These are phyloP conservation scores for Eleusine coracana DNA, from an alignment of 176 grass and related monocot species.

Conservation along the genomic window DNA sequence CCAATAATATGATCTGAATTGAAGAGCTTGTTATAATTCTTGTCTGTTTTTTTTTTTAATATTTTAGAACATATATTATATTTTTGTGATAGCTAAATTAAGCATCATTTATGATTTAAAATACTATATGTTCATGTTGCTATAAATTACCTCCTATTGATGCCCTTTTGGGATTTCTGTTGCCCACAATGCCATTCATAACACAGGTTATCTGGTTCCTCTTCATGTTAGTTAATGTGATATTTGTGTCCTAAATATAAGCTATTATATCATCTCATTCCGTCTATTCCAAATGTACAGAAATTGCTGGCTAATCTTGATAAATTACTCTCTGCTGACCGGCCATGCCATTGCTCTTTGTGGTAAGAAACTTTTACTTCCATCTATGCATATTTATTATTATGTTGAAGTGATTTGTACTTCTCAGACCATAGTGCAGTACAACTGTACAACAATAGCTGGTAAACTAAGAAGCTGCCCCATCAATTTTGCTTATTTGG, in stretches of 20 bases:
- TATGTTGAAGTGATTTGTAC: neutral
- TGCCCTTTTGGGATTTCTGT: constrained; percentile 22
- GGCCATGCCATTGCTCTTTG: constrained; percentile 62
- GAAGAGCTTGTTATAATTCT: constrained; percentile 5
- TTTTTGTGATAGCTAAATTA: constrained; percentile 22
- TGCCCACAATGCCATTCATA: constrained; percentile 3
- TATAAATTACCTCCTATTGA: constrained; percentile 26
- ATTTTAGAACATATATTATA: constrained; percentile 29
- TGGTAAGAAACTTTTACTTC: constrained; percentile 54
- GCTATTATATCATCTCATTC: constrained; percentile 36
- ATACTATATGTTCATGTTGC: neutral
- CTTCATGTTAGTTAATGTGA: constrained; percentile 20
- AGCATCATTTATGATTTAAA: constrained; percentile 4
- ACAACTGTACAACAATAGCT: neutral
- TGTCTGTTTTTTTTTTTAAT: neutral
- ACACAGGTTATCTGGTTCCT: constrained; percentile 7
- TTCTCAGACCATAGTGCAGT: neutral
- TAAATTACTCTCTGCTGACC: constrained; percentile 68
- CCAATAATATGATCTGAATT: constrained; percentile 6
- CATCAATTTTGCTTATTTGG: constrained; percentile 11
- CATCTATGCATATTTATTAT: neutral
- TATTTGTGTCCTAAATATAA: constrained; percentile 22
- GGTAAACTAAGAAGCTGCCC: constrained; percentile 22
- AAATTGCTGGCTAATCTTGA: constrained; percentile 81
- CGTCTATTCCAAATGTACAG: constrained; percentile 50